Evolutionary conservation across 108 stramenopile species (phyloP).

Genomic region (Stephanodiscus triporus): DNA sequence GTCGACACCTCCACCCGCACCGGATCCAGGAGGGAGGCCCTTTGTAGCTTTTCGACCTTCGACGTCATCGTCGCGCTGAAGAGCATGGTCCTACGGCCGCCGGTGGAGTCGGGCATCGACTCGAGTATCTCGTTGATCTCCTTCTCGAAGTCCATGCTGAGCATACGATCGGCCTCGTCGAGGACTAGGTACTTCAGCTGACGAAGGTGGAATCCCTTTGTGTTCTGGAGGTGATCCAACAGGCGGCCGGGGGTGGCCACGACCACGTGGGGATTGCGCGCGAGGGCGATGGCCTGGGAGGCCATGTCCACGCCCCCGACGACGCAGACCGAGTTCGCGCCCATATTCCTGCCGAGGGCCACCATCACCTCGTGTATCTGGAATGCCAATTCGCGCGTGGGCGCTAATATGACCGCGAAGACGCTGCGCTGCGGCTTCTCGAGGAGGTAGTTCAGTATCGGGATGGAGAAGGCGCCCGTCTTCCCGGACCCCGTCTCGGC

Average conservation of each 20-base stretch:
- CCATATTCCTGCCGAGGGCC: constrained; percentile 90
- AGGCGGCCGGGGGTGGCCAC: constrained; percentile 98
- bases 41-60: constrained; percentile 97
- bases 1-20: constrained; percentile 92
- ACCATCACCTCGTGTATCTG: constrained; percentile 98
- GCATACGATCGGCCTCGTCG: constrained; percentile 99
- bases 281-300: constrained; percentile 94
- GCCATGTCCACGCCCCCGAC: constrained; percentile 98
- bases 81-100: constrained; percentile 89
- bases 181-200: constrained; percentile 91
- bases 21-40: constrained; percentile 92
- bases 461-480: constrained; percentile 94
- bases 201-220: constrained; percentile 95
- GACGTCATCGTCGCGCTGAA: constrained; percentile 99
- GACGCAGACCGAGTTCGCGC: constrained; percentile 91
- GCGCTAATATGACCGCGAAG: constrained; percentile 93
- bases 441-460: constrained; percentile 90
- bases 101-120: constrained; percentile 79
- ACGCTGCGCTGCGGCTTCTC: constrained; percentile 76
- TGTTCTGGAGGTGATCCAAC: constrained; percentile 98
- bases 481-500: constrained; percentile 94
- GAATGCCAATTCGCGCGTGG: constrained; percentile 99
- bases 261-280: constrained; percentile 95
- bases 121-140: constrained; percentile 93
- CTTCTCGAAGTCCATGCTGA: constrained; percentile 88